Percentiles rank a stretch among this genome's conserved stretches.
Conservation (phyloP, 2,329 filamentous ascomycete species). For the Xylaria polymorpha region DNA sequence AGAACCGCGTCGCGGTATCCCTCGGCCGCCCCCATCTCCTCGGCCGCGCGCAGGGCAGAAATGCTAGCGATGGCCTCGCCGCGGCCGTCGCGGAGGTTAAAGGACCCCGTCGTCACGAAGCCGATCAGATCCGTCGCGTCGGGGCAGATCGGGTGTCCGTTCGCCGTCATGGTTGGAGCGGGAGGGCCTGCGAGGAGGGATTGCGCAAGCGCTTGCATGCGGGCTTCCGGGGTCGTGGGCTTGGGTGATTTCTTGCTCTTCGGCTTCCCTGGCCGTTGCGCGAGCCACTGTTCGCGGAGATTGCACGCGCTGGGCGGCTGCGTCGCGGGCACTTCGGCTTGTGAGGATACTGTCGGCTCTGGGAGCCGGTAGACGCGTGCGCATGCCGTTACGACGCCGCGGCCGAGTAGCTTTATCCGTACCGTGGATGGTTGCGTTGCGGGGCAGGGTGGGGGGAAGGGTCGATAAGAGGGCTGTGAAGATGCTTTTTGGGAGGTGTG, state of each 20-base stretch:
- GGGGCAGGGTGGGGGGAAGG: conserved; percentile 44
- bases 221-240: conserved; percentile 48
- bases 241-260: conserved; percentile 18
- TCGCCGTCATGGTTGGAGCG: conserved; percentile 53
- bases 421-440: conserved; percentile 66
- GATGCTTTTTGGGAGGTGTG: conserved; percentile 54
- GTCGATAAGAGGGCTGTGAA: conserved; percentile 52
- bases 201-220: conserved; percentile 59
- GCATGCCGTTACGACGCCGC: conserved; percentile 76
- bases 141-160: conserved; percentile 75
- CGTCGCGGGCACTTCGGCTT: conserved; percentile 61
- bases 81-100: conserved; percentile 79
- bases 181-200: conserved; percentile 56
- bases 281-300: conserved; percentile 78
- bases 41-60: conserved; percentile 67
- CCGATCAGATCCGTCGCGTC: conserved; percentile 81
- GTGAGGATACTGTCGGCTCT: conserved; percentile 35
- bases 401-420: conserved; percentile 72
- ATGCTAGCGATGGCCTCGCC: conserved; percentile 81
- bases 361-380: conserved; percentile 91
- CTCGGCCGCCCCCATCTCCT: conserved; percentile 50
- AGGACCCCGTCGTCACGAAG: conserved; percentile 89
- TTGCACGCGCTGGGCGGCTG: conserved; percentile 56
- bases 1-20: conserved; percentile 65
- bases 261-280: conserved; percentile 53